These are phyloP conservation scores for Bipolaris sorokiniana DNA, from an alignment of 2,329 filamentous ascomycete species.

Conservation along the genomic window DNA sequence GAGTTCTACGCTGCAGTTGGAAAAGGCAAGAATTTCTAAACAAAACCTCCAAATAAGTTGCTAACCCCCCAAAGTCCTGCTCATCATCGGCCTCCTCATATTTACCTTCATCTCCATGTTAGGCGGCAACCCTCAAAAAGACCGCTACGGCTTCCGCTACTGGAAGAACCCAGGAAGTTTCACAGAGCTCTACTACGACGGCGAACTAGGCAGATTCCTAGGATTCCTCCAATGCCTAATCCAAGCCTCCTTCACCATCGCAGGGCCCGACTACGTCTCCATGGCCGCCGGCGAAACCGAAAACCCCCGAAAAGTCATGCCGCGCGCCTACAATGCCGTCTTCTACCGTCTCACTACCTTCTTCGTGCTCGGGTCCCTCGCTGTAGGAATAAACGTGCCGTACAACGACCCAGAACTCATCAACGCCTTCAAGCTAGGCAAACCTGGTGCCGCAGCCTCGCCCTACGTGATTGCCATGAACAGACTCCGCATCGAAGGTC, in stretches of 20 bases:
- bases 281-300: constrained; percentile 58
- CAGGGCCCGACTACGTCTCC: constrained; percentile 57
- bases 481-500: constrained; percentile 59
- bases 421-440: constrained; percentile 63
- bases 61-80: constrained; percentile 40
- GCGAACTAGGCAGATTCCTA: constrained; percentile 71
- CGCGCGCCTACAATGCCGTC: constrained; percentile 76
- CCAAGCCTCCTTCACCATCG: constrained; percentile 58
- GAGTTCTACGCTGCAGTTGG: constrained; percentile 77
- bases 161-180: constrained; percentile 71
- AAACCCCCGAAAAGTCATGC: constrained; percentile 61
- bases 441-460: constrained; percentile 70
- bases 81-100: constrained; percentile 55
- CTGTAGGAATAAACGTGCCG: constrained; percentile 71
- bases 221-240: constrained; percentile 80
- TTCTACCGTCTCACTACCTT: constrained; percentile 79
- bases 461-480: constrained; percentile 68
- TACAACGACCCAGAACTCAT: constrained; percentile 68
- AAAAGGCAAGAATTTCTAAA: constrained; percentile 31
- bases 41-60: not conserved
- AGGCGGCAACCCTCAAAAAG: constrained; percentile 74
- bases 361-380: constrained; percentile 77
- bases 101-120: constrained; percentile 82
- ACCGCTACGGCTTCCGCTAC: constrained; percentile 55
- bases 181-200: constrained; percentile 66